A percentile compares a stretch with the other conserved stretches of the same genome.
Evolutionary conservation across 805 yeast species (phyloP).

Genomic region (Candida ipomoeae): DNA sequence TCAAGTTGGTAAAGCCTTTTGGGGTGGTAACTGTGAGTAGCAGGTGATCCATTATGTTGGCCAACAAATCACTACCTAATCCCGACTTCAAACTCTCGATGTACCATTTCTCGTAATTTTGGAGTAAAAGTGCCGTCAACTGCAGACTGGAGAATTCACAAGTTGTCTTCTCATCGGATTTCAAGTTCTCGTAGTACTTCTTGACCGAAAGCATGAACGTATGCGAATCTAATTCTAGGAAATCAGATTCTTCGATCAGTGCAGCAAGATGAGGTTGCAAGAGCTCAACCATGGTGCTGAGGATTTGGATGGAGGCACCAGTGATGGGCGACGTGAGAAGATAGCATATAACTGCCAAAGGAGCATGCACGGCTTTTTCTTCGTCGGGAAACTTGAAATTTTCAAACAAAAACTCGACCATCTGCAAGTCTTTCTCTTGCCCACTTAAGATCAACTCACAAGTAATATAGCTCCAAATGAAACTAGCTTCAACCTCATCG

Average conservation of each 20-base stretch:
- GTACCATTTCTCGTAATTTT: constrained; percentile 17
- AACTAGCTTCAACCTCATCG: constrained; percentile 78
- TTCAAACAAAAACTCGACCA: constrained; percentile 56
- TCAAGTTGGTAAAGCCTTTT: constrained; percentile 13
- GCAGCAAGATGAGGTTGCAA: constrained; percentile 62
- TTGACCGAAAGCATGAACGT: neutral
- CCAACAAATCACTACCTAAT: constrained; percentile 17
- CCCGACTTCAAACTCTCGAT: constrained; percentile 15
- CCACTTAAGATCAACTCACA: constrained; percentile 39
- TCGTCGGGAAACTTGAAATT: constrained; percentile 79
- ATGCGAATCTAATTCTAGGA: neutral
- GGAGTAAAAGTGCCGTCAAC: constrained; percentile 19
- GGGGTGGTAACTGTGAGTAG: neutral
- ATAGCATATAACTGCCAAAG: constrained; percentile 55
- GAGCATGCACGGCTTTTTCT: constrained; percentile 79
- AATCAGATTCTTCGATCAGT: neutral
- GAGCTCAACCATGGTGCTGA: constrained; percentile 42
- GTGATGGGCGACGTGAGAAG: constrained; percentile 24
- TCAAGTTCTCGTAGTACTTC: neutral
- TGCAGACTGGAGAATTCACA: neutral
- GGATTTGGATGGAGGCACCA: constrained; percentile 35
- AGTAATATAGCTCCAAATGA: constrained; percentile 68
- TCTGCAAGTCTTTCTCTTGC: constrained; percentile 30
- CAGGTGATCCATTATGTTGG: constrained; percentile 8
- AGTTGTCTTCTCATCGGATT: neutral